Percentiles rank a stretch among this genome's conserved stretches.
Evolutionary conservation across 805 yeast genomes (phyloP).

Genomic region (Suhomyces kilbournensis): DNA sequence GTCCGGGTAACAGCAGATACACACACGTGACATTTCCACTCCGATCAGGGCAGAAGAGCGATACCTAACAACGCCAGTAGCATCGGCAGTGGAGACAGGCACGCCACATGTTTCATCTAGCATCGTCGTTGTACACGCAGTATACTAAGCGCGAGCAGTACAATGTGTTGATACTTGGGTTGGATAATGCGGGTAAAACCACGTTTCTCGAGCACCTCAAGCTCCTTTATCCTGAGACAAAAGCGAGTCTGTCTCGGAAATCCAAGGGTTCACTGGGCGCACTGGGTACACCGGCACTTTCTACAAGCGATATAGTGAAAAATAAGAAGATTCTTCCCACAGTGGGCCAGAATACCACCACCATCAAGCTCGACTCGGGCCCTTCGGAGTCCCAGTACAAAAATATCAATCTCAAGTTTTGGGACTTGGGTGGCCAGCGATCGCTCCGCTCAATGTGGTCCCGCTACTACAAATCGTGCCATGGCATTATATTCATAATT

Average conservation of each 20-base stretch:
- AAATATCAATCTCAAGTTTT: constrained; percentile 64
- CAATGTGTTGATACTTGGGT: constrained; percentile 69
- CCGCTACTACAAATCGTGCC: constrained; percentile 79
- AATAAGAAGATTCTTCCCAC: constrained; percentile 79
- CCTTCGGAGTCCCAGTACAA: constrained; percentile 38
- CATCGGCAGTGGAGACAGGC: neutral
- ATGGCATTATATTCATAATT: constrained; percentile 88
- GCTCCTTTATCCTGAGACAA: constrained; percentile 30
- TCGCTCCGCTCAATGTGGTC: constrained; percentile 84
- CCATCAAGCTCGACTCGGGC: constrained; percentile 35
- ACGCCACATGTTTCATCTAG: constrained; percentile 39
- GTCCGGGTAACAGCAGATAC: too few species aligned
- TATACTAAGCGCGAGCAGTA: constrained; percentile 46
- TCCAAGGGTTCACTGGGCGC: constrained; percentile 7
- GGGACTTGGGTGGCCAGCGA: constrained; percentile 98
- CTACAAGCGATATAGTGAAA: constrained; percentile 26
- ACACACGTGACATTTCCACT: neutral
- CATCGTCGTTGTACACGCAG: constrained; percentile 43
- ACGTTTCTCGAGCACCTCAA: constrained; percentile 40
- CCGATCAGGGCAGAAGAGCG: neutral
- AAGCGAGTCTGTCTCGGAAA: constrained; percentile 14
- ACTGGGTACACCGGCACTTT: neutral
- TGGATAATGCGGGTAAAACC: constrained; percentile 96
- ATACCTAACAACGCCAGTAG: neutral
- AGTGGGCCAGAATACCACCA: constrained; percentile 82